Percentiles rank a stretch among this genome's conserved stretches.
Conservation (phyloP, 2,329 filamentous ascomycete genomes). For the Aspergillus sp. region DNA sequence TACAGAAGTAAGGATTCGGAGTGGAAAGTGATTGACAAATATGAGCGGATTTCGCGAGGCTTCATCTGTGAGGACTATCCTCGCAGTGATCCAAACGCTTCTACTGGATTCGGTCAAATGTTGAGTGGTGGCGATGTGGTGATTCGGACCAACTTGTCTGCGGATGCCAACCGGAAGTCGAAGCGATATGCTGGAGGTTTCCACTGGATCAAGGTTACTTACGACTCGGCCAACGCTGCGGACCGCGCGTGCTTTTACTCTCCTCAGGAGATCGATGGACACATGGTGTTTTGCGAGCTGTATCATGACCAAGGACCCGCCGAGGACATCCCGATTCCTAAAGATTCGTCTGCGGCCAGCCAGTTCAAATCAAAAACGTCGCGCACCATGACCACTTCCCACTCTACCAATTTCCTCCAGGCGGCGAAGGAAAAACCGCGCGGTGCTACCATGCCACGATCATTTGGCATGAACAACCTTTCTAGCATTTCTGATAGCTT, state of each 20-base stretch:
- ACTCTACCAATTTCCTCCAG: slow-evolving; percentile 30
- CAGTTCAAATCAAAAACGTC: slow-evolving; percentile 23
- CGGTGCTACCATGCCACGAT: slow-evolving; percentile 31
- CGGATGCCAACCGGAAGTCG: slow-evolving; percentile 71
- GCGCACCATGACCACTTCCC: slow-evolving; percentile 30
- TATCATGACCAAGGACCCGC: slow-evolving; percentile 62
- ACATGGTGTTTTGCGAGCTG: slow-evolving; percentile 65
- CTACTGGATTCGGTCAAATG: slow-evolving; percentile 65
- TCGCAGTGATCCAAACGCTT: slow-evolving; percentile 69
- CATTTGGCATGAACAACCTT: slow-evolving; percentile 35
- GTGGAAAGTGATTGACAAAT: slow-evolving; percentile 86
- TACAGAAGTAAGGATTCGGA: slow-evolving; percentile 64
- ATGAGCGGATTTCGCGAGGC: slow-evolving; percentile 74
- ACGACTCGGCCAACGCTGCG: slow-evolving; percentile 68
- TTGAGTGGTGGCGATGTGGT: slow-evolving; percentile 69
- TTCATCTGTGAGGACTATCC: slow-evolving; percentile 91
- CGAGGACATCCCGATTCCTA: slow-evolving; percentile 60
- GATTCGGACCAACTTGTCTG: slow-evolving; percentile 62
- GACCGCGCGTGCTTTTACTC: slow-evolving; percentile 65
- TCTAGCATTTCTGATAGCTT: slow-evolving; percentile 25
- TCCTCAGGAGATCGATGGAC: slow-evolving; percentile 66
- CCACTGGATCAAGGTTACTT: slow-evolving; percentile 89
- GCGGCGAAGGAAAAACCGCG: slow-evolving; percentile 27
- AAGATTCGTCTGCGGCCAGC: slow-evolving; percentile 30
- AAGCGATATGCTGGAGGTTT: slow-evolving; percentile 77